A percentile compares a stretch with the other conserved stretches of the same genome.
These are phyloP conservation scores for Pseudoneurospora amorphoporcata DNA, from an alignment of 495 filamentous ascomycete genomes.

Conservation along the genomic window DNA sequence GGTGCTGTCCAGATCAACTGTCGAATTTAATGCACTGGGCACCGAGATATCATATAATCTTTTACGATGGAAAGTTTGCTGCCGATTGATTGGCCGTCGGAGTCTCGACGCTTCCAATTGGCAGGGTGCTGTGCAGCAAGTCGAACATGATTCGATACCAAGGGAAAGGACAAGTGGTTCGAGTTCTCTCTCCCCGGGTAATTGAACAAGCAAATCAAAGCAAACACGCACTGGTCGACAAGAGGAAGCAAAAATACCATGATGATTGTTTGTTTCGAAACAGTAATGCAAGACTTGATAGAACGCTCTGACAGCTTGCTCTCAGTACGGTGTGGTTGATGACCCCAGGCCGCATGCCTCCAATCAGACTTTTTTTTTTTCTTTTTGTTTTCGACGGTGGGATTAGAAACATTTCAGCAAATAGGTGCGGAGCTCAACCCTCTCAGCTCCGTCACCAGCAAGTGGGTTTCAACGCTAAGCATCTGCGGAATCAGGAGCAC, in stretches of 20 bases:
- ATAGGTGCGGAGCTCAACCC: background rate
- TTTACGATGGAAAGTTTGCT: background rate
- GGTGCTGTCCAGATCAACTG: background rate
- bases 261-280: background rate
- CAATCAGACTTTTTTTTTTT: background rate
- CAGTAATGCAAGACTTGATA: background rate
- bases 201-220: background rate
- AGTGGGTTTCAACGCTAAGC: background rate
- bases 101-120: background rate
- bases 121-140: background rate
- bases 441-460: background rate
- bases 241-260: background rate
- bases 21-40: background rate
- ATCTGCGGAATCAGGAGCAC: background rate
- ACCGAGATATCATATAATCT: background rate
- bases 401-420: background rate
- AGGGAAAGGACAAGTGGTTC: background rate
- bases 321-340: background rate
- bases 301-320: background rate
- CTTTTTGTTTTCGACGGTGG: background rate
- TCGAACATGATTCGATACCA: background rate
- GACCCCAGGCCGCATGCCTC: background rate
- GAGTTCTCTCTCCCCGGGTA: background rate
- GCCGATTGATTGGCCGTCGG: background rate
- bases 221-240: background rate